Conservation (phyloP, 2,329 filamentous ascomycete genomes). For the Aurifilum marmelostoma region DNA sequence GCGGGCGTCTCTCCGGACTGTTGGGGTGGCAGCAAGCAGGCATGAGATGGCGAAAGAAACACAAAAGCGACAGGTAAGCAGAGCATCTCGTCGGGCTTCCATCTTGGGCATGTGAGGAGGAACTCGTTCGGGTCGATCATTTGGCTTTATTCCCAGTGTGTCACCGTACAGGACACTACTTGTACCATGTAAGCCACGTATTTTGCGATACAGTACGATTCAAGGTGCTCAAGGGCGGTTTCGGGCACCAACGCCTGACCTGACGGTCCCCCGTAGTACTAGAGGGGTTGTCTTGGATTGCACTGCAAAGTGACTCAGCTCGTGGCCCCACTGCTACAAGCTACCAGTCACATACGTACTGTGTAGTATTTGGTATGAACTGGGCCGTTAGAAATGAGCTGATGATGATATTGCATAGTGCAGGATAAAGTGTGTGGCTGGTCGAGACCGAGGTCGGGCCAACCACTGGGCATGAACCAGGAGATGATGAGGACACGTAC, state of each 20-base stretch:
- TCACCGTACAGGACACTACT: background rate
- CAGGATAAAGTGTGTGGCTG: conserved; percentile 6
- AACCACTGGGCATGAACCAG: background rate
- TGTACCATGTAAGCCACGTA: background rate
- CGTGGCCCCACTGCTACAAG: background rate
- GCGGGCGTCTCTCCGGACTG: background rate
- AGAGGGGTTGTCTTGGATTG: background rate
- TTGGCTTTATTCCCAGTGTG: background rate
- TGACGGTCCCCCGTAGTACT: background rate
- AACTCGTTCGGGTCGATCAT: background rate
- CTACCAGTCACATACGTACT: background rate
- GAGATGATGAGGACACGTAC: background rate
- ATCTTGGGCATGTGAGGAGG: conserved; percentile 1
- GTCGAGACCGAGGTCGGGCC: background rate
- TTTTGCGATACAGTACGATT: too few relatives aligned
- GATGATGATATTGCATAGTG: background rate
- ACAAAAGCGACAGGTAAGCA: background rate
- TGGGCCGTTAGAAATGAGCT: background rate
- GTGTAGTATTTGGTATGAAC: too few relatives aligned
- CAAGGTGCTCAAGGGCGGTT: background rate
- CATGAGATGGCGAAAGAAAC: background rate
- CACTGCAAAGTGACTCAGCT: background rate
- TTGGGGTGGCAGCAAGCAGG: background rate
- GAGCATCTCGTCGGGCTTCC: background rate
- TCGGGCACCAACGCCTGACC: conserved; percentile 3